Evolutionary conservation across 176 grass and related monocot species (phyloP), one percentile per base, ranked within the genome.

Genomic region (Oryza rufipogon): DNA sequence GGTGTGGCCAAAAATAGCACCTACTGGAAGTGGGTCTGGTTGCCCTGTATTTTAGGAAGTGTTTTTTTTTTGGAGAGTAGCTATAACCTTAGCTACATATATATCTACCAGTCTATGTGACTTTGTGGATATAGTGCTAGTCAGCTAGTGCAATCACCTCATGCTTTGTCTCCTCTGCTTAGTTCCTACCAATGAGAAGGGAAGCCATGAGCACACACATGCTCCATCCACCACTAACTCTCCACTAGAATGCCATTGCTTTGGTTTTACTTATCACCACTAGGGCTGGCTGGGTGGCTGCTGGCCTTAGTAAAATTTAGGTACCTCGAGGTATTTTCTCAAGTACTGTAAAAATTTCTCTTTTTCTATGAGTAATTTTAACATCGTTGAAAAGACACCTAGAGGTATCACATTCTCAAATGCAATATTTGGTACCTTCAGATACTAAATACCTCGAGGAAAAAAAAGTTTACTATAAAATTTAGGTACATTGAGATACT

Each of bases 1-100:
- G 46, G 64, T 42, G 73, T 81, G 68, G 73, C 73, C 60, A 73
- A 85, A 82, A 82, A 82, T 78, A 78, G 73, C 64, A 45, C 54
- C 17, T 58, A 58, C 25, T 65, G 15, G 19, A 78, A 82, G 67
- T 82, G 73, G 66, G 54, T 34, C 52, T 12, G 56, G 23, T 54
- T 73, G 88, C 46, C 82, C 73, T 28, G 36, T 82, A 63, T 58
- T 73, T 78, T 49, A 15, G 72, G 67, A 77, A 90, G 19, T 73
- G 52, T 56, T 7, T 41, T 39, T 39, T 1, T 1, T 86, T 68
- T 56, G 10, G 25, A 67, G 38, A 41, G 23, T 28, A 80, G 47
- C 58, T 15, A 33, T 64, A 49, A 30, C 42, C 41, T 63, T 36
- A 23, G 20, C 11, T 12, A 66, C 2, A 46, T 28, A 64, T 34